Percentiles rank a stretch among this genome's conserved stretches.
phyloP scores from a whole-genome alignment of 176 grass and related monocot genomes.

The Hordeum marinum region DNA sequence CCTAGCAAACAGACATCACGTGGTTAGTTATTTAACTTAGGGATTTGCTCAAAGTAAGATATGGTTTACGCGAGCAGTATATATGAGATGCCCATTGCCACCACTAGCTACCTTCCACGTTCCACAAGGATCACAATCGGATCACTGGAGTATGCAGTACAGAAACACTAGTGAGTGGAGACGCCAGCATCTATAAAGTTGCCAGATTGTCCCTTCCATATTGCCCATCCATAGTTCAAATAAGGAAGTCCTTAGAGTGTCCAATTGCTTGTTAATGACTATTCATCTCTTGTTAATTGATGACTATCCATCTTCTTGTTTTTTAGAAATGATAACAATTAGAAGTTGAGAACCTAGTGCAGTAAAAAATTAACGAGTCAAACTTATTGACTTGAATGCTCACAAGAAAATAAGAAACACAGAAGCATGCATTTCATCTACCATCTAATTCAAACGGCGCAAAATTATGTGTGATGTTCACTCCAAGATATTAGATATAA shows the following conservation, averaged over 20 bases:
- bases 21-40: not conserved
- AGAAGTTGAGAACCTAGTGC: not conserved
- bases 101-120: not conserved
- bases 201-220: not conserved
- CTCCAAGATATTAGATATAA: not conserved
- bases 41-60: conserved; percentile 16
- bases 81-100: conserved; percentile 25
- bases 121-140: not conserved
- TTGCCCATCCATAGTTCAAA: not conserved
- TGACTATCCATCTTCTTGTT: not conserved
- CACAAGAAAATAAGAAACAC: not conserved
- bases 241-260: not conserved
- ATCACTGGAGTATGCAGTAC: not conserved
- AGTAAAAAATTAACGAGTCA: not conserved
- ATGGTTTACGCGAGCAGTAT: conserved; percentile 10
- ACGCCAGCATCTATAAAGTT: not conserved
- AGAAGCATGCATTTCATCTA: not conserved
- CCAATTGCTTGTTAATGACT: not conserved
- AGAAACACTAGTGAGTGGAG: not conserved
- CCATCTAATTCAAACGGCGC: not conserved
- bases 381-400: not conserved
- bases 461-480: not conserved
- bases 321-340: not conserved
- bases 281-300: not conserved
- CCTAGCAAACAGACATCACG: not conserved